These are phyloP conservation scores for Ascocoryne sarcoides DNA, from an alignment of 2,329 filamentous ascomycete species.

Conservation along the genomic window DNA sequence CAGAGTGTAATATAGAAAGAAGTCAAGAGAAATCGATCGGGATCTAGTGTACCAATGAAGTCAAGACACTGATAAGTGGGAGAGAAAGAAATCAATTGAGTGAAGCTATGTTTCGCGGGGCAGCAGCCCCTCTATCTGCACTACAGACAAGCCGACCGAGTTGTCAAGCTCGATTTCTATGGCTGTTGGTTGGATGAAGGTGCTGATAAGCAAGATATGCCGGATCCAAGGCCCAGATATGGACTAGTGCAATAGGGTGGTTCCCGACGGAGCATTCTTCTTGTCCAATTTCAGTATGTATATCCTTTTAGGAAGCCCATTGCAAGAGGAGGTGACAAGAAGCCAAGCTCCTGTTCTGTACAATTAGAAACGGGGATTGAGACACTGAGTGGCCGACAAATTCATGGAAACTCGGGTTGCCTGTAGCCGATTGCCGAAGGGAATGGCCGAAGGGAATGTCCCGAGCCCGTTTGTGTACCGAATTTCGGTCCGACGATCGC, in stretches of 20 bases:
- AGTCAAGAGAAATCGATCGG: constrained; percentile 10
- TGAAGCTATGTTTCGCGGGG: constrained; percentile 9
- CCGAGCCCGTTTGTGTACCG: too few species aligned
- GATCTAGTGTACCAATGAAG: constrained; percentile 26
- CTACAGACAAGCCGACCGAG: constrained; percentile 6
- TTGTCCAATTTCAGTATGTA: constrained; percentile 13
- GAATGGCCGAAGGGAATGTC: too few species aligned
- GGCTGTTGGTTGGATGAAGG: constrained; percentile 14
- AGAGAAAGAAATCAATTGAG: constrained; percentile 15
- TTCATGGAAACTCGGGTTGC: too few species aligned
- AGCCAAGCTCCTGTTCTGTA: too few species aligned
- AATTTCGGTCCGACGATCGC: too few species aligned
- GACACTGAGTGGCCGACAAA: too few species aligned
- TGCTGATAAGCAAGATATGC: constrained; percentile 11
- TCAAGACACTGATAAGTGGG: constrained; percentile 15
- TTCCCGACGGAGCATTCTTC: constrained; percentile 1
- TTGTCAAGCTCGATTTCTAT: constrained; percentile 11
- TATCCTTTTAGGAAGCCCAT: constrained; percentile 11
- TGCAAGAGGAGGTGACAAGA: too few species aligned
- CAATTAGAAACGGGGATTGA: too few species aligned
- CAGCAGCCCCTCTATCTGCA: constrained; percentile 11
- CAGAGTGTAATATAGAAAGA: constrained; percentile 12
- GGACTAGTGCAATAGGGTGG: constrained; percentile 16
- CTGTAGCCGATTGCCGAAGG: too few species aligned
- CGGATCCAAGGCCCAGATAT: constrained; percentile 14